Evolutionary conservation across 2,329 filamentous ascomycete genomes (phyloP).

Genomic region (Penicillium sp.): DNA sequence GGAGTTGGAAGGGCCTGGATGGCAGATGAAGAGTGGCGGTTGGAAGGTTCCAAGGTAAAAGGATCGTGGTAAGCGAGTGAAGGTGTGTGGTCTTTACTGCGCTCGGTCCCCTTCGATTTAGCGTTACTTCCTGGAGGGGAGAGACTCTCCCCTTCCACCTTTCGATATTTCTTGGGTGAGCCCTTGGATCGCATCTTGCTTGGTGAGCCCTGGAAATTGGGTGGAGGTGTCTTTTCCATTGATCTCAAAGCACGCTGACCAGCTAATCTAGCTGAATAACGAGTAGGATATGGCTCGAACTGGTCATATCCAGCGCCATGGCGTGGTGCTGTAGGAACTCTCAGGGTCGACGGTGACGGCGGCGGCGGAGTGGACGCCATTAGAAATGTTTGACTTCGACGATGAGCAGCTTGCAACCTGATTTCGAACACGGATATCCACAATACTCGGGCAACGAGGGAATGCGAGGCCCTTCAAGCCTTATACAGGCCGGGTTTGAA

Average conservation of each 20-base stretch:
- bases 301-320: constrained; percentile 47
- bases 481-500: too few species aligned
- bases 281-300: constrained; percentile 41
- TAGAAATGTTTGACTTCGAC: constrained; percentile 12
- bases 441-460: background rate
- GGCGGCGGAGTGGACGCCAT: constrained; percentile 50
- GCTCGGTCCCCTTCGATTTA: background rate
- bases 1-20: constrained; percentile 58
- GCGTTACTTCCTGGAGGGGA: constrained; percentile 7
- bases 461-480: too few species aligned
- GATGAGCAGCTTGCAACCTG: background rate
- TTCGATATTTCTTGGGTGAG: constrained; percentile 28
- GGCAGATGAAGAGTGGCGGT: constrained; percentile 22
- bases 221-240: constrained; percentile 32
- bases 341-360: constrained; percentile 31
- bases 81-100: background rate
- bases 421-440: background rate
- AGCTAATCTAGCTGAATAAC: constrained; percentile 42
- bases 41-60: constrained; percentile 4
- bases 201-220: constrained; percentile 24
- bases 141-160: constrained; percentile 5
- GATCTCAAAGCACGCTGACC: constrained; percentile 31
- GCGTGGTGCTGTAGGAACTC: constrained; percentile 46
- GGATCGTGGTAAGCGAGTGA: background rate
- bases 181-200: constrained; percentile 19